These are phyloP conservation scores for Phytophthora sansomeana DNA, from an alignment of 352 stramenopile genomes.

Conservation along the genomic window DNA sequence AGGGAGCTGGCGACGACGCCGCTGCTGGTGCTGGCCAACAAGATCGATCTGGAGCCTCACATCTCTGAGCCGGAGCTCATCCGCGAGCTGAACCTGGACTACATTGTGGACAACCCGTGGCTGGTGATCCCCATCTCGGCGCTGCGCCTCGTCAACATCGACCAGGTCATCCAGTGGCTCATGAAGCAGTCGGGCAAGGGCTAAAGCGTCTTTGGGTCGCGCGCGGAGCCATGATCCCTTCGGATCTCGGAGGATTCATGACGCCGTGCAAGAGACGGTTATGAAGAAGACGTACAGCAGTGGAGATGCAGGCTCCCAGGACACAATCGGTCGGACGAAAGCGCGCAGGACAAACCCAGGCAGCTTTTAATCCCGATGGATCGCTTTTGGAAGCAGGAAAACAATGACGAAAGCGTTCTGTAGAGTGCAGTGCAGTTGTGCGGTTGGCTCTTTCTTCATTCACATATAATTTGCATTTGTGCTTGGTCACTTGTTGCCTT, in stretches of 20 bases:
- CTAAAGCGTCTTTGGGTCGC: slow-evolving; percentile 45
- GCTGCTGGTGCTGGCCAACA: slow-evolving; percentile 98
- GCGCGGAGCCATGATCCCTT: slow-evolving; percentile 5
- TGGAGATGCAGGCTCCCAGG: slow-evolving; percentile 21
- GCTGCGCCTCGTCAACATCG: slow-evolving; percentile 96
- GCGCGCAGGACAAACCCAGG: slow-evolving; percentile 14
- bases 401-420: slow-evolving; percentile 36
- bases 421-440: slow-evolving; percentile 41
- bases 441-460: slow-evolving; percentile 37
- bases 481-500: slow-evolving; percentile 10
- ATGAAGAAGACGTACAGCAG: slow-evolving; percentile 26
- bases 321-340: slow-evolving; percentile 6
- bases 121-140: slow-evolving; percentile 98
- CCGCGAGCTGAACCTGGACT: slow-evolving; percentile 97
- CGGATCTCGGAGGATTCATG: slow-evolving; percentile 7
- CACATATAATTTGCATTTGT: slow-evolving; percentile 36
- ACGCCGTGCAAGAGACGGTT: slow-evolving; percentile 16
- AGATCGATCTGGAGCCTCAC: slow-evolving; percentile 97
- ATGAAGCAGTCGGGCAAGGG: slow-evolving; percentile 94
- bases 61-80: slow-evolving; percentile 92
- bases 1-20: slow-evolving; percentile 92
- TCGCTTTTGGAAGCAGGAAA: slow-evolving; percentile 20
- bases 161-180: slow-evolving; percentile 98
- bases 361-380: slow-evolving; percentile 17
- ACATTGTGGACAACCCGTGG: slow-evolving; percentile 99